Evolutionary conservation across 78 protist genomes (phyloP).

Genomic region (Dictyostelium intermedium): DNA sequence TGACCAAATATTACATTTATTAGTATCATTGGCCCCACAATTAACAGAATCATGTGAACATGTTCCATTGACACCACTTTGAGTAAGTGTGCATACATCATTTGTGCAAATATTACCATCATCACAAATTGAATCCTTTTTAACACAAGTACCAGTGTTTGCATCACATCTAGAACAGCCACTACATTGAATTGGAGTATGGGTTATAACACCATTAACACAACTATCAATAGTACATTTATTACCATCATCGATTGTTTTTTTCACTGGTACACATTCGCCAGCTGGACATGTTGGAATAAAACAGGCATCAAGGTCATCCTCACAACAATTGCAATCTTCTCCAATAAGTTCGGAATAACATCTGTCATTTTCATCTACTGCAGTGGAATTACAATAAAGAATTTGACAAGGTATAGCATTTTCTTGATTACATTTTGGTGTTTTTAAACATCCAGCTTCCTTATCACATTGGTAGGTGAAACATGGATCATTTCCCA

Average conservation of each 20-base stretch:
- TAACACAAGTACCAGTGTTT: not conserved
- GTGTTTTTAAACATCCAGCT: not conserved
- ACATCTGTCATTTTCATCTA: not conserved
- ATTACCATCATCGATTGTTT: not conserved
- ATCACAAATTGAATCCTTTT: not conserved
- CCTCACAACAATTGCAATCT: not conserved
- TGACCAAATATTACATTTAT: not conserved
- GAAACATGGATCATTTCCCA: not conserved
- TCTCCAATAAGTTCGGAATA: not conserved
- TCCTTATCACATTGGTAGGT: not conserved
- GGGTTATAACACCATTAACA: not conserved
- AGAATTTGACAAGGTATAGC: not conserved
- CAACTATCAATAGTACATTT: not conserved
- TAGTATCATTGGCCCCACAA: not conserved
- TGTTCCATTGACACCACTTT: not conserved
- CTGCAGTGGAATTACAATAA: not conserved
- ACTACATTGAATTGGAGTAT: not conserved
- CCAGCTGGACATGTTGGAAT: not conserved
- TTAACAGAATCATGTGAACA: not conserved
- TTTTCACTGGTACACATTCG: not conserved
- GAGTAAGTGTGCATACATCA: not conserved
- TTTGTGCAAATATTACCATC: constrained; percentile 15
- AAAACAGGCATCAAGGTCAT: not conserved
- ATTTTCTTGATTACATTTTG: not conserved
- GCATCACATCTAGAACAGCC: not conserved